Evolutionary conservation across 495 filamentous ascomycete genomes (phyloP).

Genomic region (Penicillium diatomitis): DNA sequence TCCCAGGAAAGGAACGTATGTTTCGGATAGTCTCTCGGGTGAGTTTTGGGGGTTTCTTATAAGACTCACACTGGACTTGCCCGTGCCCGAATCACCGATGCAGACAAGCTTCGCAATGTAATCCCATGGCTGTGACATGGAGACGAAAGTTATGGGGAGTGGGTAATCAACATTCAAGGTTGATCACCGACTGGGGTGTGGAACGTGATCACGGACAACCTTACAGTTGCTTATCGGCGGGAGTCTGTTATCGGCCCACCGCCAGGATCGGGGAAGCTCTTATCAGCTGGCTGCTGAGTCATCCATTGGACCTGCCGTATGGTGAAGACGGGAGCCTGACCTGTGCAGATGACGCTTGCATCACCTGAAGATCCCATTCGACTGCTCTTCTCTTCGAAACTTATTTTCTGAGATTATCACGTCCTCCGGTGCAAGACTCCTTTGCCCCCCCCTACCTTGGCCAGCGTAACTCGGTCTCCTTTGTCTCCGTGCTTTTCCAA

Average conservation of each 20-base stretch:
- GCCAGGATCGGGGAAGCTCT: conserved; percentile 4
- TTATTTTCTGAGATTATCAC: no score
- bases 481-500: no score
- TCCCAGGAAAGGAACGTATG: no score
- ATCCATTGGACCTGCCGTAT: conserved; percentile 18
- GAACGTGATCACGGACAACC: no score
- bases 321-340: conserved; percentile 13
- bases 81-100: conserved; percentile 89
- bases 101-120: conserved; percentile 98
- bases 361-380: conserved; percentile 13
- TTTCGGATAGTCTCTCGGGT: no score
- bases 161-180: background rate
- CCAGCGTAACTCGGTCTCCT: background rate
- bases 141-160: conserved; percentile 20
- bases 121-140: conserved; percentile 80
- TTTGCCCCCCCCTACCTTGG: conserved; percentile 1
- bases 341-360: conserved; percentile 34
- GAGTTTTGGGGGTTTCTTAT: no score
- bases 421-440: background rate
- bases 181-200: background rate
- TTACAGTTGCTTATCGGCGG: background rate
- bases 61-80: conserved; percentile 64
- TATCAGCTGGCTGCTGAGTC: conserved; percentile 24
- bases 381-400: background rate
- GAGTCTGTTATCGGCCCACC: background rate